phyloP scores from a whole-genome alignment of 139 green algal species.

The Haematococcus sp. region DNA sequence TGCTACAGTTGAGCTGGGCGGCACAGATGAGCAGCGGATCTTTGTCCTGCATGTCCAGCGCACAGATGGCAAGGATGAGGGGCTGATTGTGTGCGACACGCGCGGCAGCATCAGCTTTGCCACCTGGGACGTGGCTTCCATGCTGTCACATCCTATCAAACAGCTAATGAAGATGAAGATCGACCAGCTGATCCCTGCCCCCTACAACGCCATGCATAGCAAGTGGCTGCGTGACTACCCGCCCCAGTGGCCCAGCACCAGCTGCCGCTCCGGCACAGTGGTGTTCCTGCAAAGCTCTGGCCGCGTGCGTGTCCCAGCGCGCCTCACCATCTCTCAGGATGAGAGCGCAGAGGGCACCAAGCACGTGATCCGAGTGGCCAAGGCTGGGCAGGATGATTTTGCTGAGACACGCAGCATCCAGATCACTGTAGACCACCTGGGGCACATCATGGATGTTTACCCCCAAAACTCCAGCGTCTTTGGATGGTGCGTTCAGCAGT shows the following conservation, averaged over 20 bases:
- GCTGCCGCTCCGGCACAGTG: constrained; percentile 35
- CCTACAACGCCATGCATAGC: constrained; percentile 38
- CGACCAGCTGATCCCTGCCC: constrained; percentile 30
- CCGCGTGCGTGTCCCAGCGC: constrained; percentile 24
- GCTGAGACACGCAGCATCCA: too few relatives aligned
- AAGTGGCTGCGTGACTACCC: constrained; percentile 32
- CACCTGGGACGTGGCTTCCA: constrained; percentile 20
- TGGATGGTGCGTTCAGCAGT: too few relatives aligned
- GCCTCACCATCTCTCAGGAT: constrained; percentile 21
- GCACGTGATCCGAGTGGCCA: constrained; percentile 30
- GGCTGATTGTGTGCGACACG: constrained; percentile 10
- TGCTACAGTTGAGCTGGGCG: constrained; percentile 9
- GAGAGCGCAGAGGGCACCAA: constrained; percentile 16
- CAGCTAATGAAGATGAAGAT: constrained; percentile 23
- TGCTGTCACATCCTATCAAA: constrained; percentile 15
- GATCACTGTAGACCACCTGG: too few relatives aligned
- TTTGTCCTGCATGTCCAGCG: constrained; percentile 23
- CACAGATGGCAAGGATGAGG: constrained; percentile 6
- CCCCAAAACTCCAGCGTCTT: too few relatives aligned
- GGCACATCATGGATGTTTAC: too few relatives aligned
- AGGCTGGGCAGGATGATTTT: too few relatives aligned
- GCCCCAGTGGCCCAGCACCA: not conserved
- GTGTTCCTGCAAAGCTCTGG: constrained; percentile 32
- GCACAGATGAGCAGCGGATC: constrained; percentile 22
- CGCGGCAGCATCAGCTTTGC: constrained; percentile 13